Evolutionary conservation across 2,329 filamentous ascomycete genomes (phyloP).

Genomic region (Tolypocladium ophioglossoides): DNA sequence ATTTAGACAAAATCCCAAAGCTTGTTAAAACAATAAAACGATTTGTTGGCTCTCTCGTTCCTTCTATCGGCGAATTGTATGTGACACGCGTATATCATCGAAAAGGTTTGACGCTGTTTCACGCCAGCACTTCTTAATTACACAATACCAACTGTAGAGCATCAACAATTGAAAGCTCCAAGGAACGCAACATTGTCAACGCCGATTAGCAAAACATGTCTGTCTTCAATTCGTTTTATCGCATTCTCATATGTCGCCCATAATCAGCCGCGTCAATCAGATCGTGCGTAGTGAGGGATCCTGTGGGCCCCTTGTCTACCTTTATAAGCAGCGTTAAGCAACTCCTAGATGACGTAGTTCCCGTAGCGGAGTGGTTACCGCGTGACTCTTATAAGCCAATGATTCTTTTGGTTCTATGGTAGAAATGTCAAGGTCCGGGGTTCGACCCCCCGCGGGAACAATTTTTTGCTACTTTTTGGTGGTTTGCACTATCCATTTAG

Average conservation of each 20-base stretch:
- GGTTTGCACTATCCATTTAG: not conserved
- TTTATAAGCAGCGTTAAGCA: not conserved
- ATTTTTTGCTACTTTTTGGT: slow-evolving; percentile 1
- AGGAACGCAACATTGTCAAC: too few relatives aligned
- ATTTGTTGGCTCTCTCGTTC: too few relatives aligned
- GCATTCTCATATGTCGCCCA: not conserved
- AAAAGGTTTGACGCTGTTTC: too few relatives aligned
- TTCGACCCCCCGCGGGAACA: slow-evolving; percentile 18
- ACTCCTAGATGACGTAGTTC: slow-evolving; percentile 5
- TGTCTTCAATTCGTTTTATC: not conserved
- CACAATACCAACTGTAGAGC: not conserved
- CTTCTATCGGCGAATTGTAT: too few relatives aligned
- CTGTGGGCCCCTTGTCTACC: not conserved
- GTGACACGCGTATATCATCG: too few relatives aligned
- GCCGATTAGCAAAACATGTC: too few relatives aligned
- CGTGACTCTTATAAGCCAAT: slow-evolving; percentile 17
- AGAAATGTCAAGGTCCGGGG: slow-evolving; percentile 17
- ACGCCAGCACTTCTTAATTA: too few relatives aligned
- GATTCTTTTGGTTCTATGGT: slow-evolving; percentile 10
- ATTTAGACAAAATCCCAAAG: not conserved
- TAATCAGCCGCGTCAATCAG: not conserved
- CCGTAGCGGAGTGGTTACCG: slow-evolving; percentile 19
- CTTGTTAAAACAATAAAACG: too few relatives aligned
- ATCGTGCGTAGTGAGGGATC: not conserved
- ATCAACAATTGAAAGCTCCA: too few relatives aligned